Conservation (phyloP, 164 flowering plant species). For the Malania oleifera region DNA sequence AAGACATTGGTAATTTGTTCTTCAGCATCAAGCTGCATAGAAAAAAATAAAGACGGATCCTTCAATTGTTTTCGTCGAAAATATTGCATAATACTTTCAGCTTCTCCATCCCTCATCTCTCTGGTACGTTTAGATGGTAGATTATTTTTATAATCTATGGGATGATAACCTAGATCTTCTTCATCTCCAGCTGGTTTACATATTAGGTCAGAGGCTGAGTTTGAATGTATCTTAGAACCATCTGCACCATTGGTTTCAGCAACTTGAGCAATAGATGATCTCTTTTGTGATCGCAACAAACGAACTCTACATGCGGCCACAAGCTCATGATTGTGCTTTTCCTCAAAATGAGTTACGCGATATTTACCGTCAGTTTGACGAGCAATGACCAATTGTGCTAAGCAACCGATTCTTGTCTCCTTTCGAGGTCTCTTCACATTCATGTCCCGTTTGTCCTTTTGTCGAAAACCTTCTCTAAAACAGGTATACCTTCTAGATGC, state of each 20-base stretch:
- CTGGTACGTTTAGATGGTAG: conserved; percentile 8
- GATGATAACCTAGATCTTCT: conserved; percentile 10
- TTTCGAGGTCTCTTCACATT: conserved; percentile 23
- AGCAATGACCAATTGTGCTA: conserved; percentile 25
- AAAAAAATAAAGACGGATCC: conserved; percentile 24
- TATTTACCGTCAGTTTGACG: conserved; percentile 25
- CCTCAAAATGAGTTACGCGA: conserved; percentile 26
- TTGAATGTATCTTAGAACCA: neutral
- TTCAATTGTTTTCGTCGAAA: conserved; percentile 22
- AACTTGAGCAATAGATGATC: conserved; percentile 14
- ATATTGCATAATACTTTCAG: conserved; percentile 17
- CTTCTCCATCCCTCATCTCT: conserved; percentile 12
- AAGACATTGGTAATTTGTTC: conserved; percentile 25
- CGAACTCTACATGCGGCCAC: conserved; percentile 21
- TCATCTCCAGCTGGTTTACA: conserved; percentile 10
- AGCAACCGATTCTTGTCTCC: conserved; percentile 28
- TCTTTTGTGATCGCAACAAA: conserved; percentile 24
- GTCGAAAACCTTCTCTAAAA: conserved; percentile 24
- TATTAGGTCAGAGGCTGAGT: neutral
- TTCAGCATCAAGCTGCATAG: conserved; percentile 23
- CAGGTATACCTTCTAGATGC: conserved; percentile 27
- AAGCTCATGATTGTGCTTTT: conserved; percentile 29
- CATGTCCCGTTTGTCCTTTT: conserved; percentile 19
- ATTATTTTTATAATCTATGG: conserved; percentile 14
- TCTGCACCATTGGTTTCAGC: conserved; percentile 13